Evolutionary conservation across 2,329 filamentous ascomycete genomes (phyloP), one percentile per base, ranked within the genome.

Genomic region (Cordyceps fumosorosea): DNA sequence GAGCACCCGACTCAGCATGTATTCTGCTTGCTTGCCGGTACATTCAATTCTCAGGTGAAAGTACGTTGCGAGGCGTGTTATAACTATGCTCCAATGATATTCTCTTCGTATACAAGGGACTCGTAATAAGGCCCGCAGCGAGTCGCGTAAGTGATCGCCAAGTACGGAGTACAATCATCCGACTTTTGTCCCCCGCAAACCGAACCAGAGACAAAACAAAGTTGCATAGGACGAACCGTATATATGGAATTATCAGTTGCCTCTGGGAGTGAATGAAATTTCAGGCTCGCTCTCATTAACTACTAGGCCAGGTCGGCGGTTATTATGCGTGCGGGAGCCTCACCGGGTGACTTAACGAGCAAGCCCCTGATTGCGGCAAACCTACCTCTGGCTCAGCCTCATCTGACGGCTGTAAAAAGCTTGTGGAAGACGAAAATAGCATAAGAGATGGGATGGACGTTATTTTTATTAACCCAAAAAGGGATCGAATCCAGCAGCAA

Each of bases 121-220:
- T 44, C 26, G 29, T 53, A 45, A 24, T 20, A 22, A 45, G 37
- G 40, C 20, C 32, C 11, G 44, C 37, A 18, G 26, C 44, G n/a
- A 32, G 42, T 60, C 50, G 58, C 58, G 59, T 24, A 20, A 50
- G 22, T 54, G 59, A 61, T 61, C 51, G 51, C 24, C 59, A 18
- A n/a, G 18, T 22, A 45, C 16, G 37, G 5, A 56, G 44, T 11
- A 34, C 8, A 52, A 34, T 34, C 1, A 34, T 52, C 26, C 16
- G 26, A 20, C n/a, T 52, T 52, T 44, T 44, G 40, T 14, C 16
- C 40, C 40, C 18, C 18, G 18, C 40, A 44, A 44, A 44, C 14
- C 40, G 40, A 44, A 44, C 34, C 32, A 34, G 32, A 42, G 40
- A n/a, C 14, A 42, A 42, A 42, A n/a, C 16, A 44, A n/a, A n/a